Conservation (phyloP, 1,284 basidiomycete species). For the Tilletia setariae region DNA sequence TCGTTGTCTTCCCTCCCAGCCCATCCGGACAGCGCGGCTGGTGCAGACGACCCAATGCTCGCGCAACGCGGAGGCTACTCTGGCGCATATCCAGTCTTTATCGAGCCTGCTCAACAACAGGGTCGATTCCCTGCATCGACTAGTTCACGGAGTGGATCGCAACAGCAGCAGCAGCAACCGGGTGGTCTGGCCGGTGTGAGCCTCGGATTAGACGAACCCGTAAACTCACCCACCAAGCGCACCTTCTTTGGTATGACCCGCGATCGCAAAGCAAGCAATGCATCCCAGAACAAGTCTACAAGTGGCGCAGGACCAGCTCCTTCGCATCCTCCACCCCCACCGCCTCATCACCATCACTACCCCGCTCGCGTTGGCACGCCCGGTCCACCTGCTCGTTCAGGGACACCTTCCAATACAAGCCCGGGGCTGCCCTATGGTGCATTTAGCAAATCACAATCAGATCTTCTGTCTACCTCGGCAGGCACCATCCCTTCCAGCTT, state of each 20-base stretch:
- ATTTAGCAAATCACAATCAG: slow-evolving; percentile 41
- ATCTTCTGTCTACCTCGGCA: slow-evolving; percentile 25
- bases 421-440: slow-evolving; percentile 20
- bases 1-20: slow-evolving; percentile 36
- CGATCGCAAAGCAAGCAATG: slow-evolving; percentile 33
- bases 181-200: slow-evolving; percentile 16
- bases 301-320: not conserved
- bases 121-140: slow-evolving; percentile 8
- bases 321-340: not conserved
- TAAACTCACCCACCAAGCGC: slow-evolving; percentile 37
- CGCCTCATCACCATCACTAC: slow-evolving; percentile 18
- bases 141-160: not conserved
- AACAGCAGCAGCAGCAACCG: not conserved
- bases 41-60: slow-evolving; percentile 18
- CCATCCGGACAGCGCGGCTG: slow-evolving; percentile 30
- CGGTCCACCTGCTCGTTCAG: slow-evolving; percentile 10
- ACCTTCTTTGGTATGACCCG: slow-evolving; percentile 38
- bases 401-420: slow-evolving; percentile 10
- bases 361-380: slow-evolving; percentile 20
- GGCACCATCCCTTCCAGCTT: slow-evolving; percentile 2
- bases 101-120: not conserved
- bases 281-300: slow-evolving; percentile 13
- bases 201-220: slow-evolving; percentile 23
- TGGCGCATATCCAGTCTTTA: not conserved
- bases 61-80: not conserved